Conservation (phyloP, 768 basidiomycete genomes). For the Favolaschia claudopus region DNA sequence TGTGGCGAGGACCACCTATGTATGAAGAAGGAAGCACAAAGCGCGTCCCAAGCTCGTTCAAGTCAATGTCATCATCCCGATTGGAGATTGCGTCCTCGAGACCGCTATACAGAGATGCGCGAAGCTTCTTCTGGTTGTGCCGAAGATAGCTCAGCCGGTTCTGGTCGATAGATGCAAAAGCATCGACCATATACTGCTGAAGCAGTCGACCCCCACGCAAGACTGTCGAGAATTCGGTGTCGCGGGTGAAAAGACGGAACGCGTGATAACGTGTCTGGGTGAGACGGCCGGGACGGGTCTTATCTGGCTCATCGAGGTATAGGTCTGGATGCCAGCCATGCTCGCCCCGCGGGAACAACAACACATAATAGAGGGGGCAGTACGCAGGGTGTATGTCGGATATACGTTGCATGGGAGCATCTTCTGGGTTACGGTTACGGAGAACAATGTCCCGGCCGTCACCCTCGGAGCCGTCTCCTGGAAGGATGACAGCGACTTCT, state of each 20-base stretch:
- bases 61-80: constrained; percentile 33
- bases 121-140: constrained; percentile 38
- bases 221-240: constrained; percentile 35
- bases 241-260: no score
- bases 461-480: constrained; percentile 46
- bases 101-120: constrained; percentile 40
- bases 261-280: no score
- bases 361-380: constrained; percentile 41
- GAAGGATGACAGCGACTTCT: no score
- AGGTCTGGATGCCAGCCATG: no score
- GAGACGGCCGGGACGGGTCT: constrained; percentile 3
- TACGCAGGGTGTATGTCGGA: constrained; percentile 37
- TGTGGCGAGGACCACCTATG: constrained; percentile 38
- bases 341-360: constrained; percentile 43
- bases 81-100: constrained; percentile 35
- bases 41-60: constrained; percentile 30
- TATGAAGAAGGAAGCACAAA: no score
- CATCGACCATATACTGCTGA: no score
- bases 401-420: constrained; percentile 30
- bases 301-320: background rate
- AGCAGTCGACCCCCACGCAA: no score
- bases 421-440: no score
- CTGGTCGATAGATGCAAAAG: no score
- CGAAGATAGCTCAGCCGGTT: constrained; percentile 33
- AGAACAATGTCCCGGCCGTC: constrained; percentile 47